Percentiles rank a stretch among this genome's conserved stretches.
Conservation (phyloP, 805 yeast species). For the Grigorovia jiainica region DNA sequence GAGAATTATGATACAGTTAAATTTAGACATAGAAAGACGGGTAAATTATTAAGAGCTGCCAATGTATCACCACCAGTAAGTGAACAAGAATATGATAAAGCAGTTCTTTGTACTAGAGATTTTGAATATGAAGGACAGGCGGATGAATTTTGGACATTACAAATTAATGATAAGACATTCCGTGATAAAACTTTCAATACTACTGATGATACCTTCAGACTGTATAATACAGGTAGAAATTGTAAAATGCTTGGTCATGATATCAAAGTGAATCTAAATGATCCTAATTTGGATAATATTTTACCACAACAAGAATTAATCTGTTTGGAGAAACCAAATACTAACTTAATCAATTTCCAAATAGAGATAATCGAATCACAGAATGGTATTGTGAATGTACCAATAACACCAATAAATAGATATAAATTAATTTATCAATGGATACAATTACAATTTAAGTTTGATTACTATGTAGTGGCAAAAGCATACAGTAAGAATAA, state of each 20-base stretch:
- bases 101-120: conserved; percentile 67
- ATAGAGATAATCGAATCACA: conserved; percentile 1
- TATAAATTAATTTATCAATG: conserved; percentile 2
- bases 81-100: conserved; percentile 83
- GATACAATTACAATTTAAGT: conserved; percentile 11
- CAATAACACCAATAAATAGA: neutral
- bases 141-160: conserved; percentile 61
- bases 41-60: conserved; percentile 60
- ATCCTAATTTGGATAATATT: neutral
- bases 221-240: conserved; percentile 54
- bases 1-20: conserved; percentile 49
- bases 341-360: conserved; percentile 4
- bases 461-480: conserved; percentile 15
- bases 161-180: conserved; percentile 30
- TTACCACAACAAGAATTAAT: conserved; percentile 77
- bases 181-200: conserved; percentile 47
- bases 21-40: conserved; percentile 62
- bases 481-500: too few relatives aligned
- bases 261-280: conserved; percentile 42
- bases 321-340: conserved; percentile 62
- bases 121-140: conserved; percentile 52
- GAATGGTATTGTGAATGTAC: neutral
- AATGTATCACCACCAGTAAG: conserved; percentile 72
- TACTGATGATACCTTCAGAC: conserved; percentile 43
- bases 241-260: conserved; percentile 73